Conservation (phyloP, 805 yeast genomes). For the Saturnispora ahearnii region DNA sequence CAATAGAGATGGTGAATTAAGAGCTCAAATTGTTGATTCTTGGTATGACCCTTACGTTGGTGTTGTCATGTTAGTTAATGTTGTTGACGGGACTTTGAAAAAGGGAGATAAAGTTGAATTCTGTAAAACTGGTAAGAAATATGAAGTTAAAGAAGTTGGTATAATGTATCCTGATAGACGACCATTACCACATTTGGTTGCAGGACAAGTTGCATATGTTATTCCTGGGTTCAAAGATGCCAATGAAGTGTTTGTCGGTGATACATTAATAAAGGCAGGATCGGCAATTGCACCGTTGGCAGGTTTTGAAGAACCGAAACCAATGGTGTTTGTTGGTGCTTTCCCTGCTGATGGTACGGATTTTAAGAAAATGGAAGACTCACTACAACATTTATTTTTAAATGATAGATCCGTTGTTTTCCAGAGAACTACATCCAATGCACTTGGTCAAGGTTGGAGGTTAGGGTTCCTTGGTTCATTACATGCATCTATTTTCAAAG, state of each 20-base stretch:
- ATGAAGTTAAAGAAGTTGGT: constrained; percentile 89
- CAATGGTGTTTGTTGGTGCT: constrained; percentile 98
- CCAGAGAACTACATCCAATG: constrained; percentile 85
- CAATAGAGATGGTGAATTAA: constrained; percentile 39
- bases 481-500: constrained; percentile 92
- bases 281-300: constrained; percentile 65
- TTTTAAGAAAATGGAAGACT: constrained; percentile 81
- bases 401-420: constrained; percentile 89
- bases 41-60: constrained; percentile 96
- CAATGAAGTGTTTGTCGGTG: constrained; percentile 83
- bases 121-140: constrained; percentile 65
- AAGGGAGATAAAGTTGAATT: constrained; percentile 71
- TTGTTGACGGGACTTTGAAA: constrained; percentile 72
- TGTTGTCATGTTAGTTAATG: constrained; percentile 73
- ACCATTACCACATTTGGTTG: constrained; percentile 51
- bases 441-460: constrained; percentile 97
- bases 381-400: constrained; percentile 76
- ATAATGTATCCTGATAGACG: constrained; percentile 88
- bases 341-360: constrained; percentile 94
- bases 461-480: constrained; percentile 88
- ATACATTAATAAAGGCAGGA: constrained; percentile 65
- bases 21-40: constrained; percentile 85
- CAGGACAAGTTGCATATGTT: constrained; percentile 93
- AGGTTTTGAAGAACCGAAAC: constrained; percentile 94
- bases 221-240: constrained; percentile 93